phyloP scores from a whole-genome alignment of 1,139 yeast species.

The Kurtzmaniella quercitrusa region DNA sequence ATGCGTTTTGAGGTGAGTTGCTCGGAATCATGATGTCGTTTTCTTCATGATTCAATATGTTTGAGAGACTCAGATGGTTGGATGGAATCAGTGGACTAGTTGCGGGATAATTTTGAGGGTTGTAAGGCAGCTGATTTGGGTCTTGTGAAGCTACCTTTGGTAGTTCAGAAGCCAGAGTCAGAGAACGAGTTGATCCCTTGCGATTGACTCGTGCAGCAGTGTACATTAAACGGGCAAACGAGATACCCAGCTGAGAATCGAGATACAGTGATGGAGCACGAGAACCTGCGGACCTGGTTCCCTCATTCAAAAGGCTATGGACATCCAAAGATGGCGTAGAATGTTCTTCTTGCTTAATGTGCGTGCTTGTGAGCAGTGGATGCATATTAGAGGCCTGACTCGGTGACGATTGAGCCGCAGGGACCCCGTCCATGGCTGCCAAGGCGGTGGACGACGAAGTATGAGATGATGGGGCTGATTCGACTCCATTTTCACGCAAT shows the following conservation, averaged over 20 bases:
- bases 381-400: neutral
- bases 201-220: constrained; percentile 66
- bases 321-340: constrained; percentile 1
- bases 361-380: neutral
- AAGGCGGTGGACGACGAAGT: neutral
- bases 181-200: constrained; percentile 14
- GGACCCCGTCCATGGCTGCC: neutral
- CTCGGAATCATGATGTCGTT: neutral
- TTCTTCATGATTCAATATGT: constrained; percentile 1
- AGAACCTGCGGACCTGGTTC: constrained; percentile 5
- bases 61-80: neutral
- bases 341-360: neutral
- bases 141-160: neutral
- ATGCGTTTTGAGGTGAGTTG: neutral
- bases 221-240: constrained; percentile 71
- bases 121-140: neutral
- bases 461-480: constrained; percentile 6
- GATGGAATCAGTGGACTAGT: constrained; percentile 6
- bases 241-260: constrained; percentile 23
- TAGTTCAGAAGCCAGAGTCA: neutral
- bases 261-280: constrained; percentile 7
- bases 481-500: constrained; percentile 41
- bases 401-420: neutral
- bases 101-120: neutral
- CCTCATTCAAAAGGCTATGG: constrained; percentile 4